Percentiles rank a stretch among this genome's conserved stretches.
These are phyloP conservation scores for Phyllosticta citribraziliensis DNA, from an alignment of 2,329 filamentous ascomycete species.

Conservation along the genomic window DNA sequence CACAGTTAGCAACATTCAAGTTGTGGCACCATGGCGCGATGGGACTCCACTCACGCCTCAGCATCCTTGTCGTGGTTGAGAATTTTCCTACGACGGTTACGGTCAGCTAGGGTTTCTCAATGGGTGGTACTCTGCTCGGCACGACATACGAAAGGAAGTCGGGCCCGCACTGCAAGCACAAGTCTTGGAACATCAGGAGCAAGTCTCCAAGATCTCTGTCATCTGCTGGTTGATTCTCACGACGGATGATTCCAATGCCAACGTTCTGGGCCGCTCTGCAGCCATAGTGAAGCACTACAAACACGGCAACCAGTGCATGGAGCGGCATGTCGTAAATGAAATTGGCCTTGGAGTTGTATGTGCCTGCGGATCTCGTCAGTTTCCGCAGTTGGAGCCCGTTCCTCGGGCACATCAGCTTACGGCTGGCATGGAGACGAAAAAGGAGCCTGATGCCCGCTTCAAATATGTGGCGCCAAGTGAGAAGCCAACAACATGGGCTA, in stretches of 20 bases:
- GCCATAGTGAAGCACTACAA: background rate
- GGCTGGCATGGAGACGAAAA: background rate
- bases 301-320: background rate
- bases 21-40: background rate
- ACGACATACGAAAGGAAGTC: background rate
- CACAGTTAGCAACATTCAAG: background rate
- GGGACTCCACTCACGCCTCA: background rate
- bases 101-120: background rate
- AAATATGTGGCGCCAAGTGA: background rate
- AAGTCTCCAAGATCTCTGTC: background rate
- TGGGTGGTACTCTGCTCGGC: background rate
- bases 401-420: background rate
- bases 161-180: background rate
- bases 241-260: conserved; percentile 4
- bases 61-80: conserved; percentile 2
- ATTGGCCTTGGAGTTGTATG: background rate
- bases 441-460: conserved; percentile 4
- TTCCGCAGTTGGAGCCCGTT: background rate
- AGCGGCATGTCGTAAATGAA: conserved; percentile 3
- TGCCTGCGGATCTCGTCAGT: background rate
- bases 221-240: background rate
- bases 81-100: background rate
- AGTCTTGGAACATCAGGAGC: conserved; percentile 9
- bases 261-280: background rate
- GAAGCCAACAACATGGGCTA: background rate